Percentiles rank a stretch among this genome's conserved stretches.
Conservation (phyloP, 2,329 filamentous ascomycete species). For the Phaeoacremonium minimum region DNA sequence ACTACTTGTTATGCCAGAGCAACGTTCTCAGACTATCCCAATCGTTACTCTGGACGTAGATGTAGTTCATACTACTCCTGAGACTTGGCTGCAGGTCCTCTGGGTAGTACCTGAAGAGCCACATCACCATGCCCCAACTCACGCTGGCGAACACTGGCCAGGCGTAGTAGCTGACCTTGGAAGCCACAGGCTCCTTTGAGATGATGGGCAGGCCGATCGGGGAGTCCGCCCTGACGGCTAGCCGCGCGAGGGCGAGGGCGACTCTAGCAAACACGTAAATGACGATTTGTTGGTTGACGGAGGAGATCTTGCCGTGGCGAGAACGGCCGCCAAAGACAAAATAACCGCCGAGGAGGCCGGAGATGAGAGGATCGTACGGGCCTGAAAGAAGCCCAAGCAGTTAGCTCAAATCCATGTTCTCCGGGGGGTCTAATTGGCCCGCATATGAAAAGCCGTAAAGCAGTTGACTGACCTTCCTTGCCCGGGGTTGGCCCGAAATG, state of each 20-base stretch:
- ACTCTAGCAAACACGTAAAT: constrained; percentile 97
- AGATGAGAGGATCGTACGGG: constrained; percentile 78
- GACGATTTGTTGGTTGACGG: constrained; percentile 93
- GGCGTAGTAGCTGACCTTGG: constrained; percentile 61
- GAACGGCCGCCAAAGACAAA: constrained; percentile 75
- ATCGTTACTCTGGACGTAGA: constrained; percentile 83
- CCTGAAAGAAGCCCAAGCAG: constrained; percentile 41
- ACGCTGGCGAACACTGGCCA: constrained; percentile 91
- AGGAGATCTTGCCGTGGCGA: constrained; percentile 66
- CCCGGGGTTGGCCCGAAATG: constrained; percentile 53
- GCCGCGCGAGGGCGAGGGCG: constrained; percentile 74
- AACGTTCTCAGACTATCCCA: constrained; percentile 87
- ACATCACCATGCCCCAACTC: constrained; percentile 94
- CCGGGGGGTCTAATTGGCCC: background rate
- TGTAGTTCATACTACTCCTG: constrained; percentile 94
- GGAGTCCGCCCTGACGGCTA: constrained; percentile 65
- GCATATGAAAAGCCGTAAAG: no score
- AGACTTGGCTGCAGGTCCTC: constrained; percentile 88
- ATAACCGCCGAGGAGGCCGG: constrained; percentile 87
- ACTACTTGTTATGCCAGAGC: constrained; percentile 80
- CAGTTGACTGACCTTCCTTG: constrained; percentile 44
- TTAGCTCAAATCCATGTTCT: constrained; percentile 2
- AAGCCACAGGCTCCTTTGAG: constrained; percentile 41
- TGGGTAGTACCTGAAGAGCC: constrained; percentile 87
- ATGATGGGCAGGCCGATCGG: constrained; percentile 40